Base-by-base conservation (phyloP, 257 asterid genomes). In the Cordia subcordata region DNA sequence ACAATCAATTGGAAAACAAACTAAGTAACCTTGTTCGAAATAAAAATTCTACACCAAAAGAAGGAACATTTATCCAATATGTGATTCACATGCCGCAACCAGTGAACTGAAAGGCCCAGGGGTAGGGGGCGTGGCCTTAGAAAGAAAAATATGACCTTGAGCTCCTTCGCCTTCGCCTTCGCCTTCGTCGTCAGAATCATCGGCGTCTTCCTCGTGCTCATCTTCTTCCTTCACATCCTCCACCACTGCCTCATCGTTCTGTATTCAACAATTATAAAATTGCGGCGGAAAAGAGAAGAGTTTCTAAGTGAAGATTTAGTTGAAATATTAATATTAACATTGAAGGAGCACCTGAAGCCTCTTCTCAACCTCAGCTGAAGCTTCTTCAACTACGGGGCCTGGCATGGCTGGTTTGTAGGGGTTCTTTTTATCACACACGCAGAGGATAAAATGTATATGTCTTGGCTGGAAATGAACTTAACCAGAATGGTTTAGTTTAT, bases 221-320 rank as follows among this genome's bases (percentile, higher is more conserved):
- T 83, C 95, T 39, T 88, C 93, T 15, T 79, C 96, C 68, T 85
- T 85, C 67, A 85, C 86, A 58, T 88, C 96, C 79, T 86, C 96
- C 59, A 86, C 88, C 47, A 86, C 33, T 4, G 94, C 88, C 65
- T 73, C 94, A 68, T 86, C 94, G 57, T 68, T 61, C 79, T 72
- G 35, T 23, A 54, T 15, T 33, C 55, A 47, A 39, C 55, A 32
- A 46, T 5, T 33, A n/a, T 16, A n/a, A n/a, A n/a, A n/a, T n/a
- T n/a, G n/a, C n/a, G n/a, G 27, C 18, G 13, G 27, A 46, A 0
- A 47, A 16, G n/a, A 23, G 0, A 49, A 5, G 2, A n/a, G n/a
- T n/a, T n/a, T n/a, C n/a, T 8, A 15, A 18, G 21, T 0, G 4
- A 39, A 45, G 13, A 1, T 2, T 5, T 8, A 21, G 13, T 5